Evolutionary conservation across 345 rosid genomes (phyloP), one percentile per base, ranked within the genome.

Genomic region (Euphorbia pulcherrima): DNA sequence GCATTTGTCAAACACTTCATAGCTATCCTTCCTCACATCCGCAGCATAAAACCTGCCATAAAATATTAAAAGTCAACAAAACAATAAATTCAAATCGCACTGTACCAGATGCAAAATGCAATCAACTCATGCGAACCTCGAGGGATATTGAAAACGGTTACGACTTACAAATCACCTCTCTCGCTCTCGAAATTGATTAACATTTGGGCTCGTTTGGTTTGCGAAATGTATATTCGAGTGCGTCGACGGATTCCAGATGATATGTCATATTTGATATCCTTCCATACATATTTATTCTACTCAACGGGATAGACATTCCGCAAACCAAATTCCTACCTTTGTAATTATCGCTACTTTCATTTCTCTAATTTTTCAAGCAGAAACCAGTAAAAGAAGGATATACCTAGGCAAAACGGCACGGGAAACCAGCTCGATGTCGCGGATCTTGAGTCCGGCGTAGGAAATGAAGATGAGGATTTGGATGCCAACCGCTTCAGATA

Each of bases 391-490:
- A 26, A 3, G 18, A 17, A 12, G 8, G 1, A 28, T 64, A 28
- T 64, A 87, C 97, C 97, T 80, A 8, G 97, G 96, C 60, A 92
- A 84, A 70, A 90, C 97, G 24, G 97, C 92, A 35, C 97, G 93
- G 23, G 97, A 86, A 29, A 69, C 97, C 56, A 92, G 91, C 68
- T 92, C 97, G 59, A 92, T 86, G 75, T 88, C 93, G 37, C 90
- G 90, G 88, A 88, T 64, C 77, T 90, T 92, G 79, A 92, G 87
- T 44, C 98, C 88, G 6, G 88, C 81, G 74, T 79, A 88, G 62
- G 97, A 84, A 74, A 92, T 83, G 85, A 83, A 92, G 72, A 92
- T 88, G 65, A 92, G 88, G 82, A 92, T 87, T 65, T 92, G 96
- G 63, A 86, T 90, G 6, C 96, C 98, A 8, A 92, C 5, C n/a